Evolutionary conservation across 345 rosid species (phyloP).

Genomic region (Brassica cretica): DNA sequence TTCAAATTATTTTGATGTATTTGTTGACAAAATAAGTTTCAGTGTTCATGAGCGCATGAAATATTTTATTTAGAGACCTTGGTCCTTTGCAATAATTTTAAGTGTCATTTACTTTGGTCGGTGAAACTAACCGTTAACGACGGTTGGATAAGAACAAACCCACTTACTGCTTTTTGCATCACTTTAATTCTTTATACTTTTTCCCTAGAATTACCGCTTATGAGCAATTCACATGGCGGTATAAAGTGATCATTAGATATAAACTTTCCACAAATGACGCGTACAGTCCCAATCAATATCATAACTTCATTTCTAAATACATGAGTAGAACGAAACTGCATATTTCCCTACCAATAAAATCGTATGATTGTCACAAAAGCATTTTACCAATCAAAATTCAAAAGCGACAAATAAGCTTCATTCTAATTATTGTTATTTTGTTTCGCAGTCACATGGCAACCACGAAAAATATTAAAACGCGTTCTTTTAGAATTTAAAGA

Average conservation of each 20-base stretch:
- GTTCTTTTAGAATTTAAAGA: slow-evolving; percentile 5
- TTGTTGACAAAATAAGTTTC: too few relatives aligned
- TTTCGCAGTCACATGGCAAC: neutral
- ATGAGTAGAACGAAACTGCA: neutral
- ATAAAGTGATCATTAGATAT: neutral
- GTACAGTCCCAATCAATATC: neutral
- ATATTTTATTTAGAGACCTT: too few relatives aligned
- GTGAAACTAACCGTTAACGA: neutral
- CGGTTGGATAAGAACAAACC: neutral
- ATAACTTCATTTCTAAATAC: neutral
- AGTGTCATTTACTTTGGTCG: neutral
- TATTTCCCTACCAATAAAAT: neutral
- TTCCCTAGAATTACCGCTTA: neutral
- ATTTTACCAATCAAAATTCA: neutral
- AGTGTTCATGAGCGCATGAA: too few relatives aligned
- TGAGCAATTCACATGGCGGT: neutral
- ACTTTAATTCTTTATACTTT: neutral
- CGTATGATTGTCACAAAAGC: neutral
- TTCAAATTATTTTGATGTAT: too few relatives aligned
- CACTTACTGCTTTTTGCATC: neutral
- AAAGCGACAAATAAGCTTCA: neutral
- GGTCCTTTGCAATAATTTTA: too few relatives aligned
- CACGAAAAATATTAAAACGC: neutral
- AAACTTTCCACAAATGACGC: neutral
- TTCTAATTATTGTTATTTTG: neutral